Conservation (phyloP, 108 stramenopile species). For the Skeletonema tropicum region DNA sequence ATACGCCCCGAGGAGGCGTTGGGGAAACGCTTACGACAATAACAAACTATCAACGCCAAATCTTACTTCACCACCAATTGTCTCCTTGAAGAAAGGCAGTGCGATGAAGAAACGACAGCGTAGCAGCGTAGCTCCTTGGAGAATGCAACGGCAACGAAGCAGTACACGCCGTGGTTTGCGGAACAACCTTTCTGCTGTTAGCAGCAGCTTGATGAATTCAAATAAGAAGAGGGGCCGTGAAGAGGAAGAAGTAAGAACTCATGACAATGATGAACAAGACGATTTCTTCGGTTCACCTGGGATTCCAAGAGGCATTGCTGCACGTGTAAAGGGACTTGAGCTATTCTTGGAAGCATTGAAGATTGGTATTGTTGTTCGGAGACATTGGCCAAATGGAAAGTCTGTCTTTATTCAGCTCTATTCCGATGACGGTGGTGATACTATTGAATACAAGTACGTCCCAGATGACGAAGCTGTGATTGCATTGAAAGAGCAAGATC, state of each 20-base stretch:
- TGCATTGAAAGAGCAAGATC: constrained; percentile 78
- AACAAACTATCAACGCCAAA: constrained; percentile 37
- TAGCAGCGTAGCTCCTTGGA: constrained; percentile 24
- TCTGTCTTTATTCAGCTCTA: constrained; percentile 74
- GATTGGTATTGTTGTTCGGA: constrained; percentile 80
- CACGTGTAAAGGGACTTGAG: constrained; percentile 74
- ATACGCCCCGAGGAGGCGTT: constrained; percentile 30
- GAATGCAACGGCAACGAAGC: constrained; percentile 15
- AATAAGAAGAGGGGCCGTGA: constrained; percentile 20
- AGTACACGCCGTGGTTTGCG: constrained; percentile 4
- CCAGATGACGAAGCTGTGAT: constrained; percentile 75
- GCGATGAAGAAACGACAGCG: constrained; percentile 15
- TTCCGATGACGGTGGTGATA: constrained; percentile 82
- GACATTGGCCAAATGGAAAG: constrained; percentile 72
- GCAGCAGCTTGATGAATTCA: constrained; percentile 15
- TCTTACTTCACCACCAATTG: constrained; percentile 43
- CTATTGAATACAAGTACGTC: constrained; percentile 68
- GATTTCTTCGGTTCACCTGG: constrained; percentile 40
- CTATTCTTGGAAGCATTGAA: constrained; percentile 80
- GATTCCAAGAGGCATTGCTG: constrained; percentile 56
- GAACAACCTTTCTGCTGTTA: constrained; percentile 10
- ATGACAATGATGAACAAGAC: constrained; percentile 16
- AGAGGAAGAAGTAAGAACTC: constrained; percentile 8
- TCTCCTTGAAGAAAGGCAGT: constrained; percentile 30
- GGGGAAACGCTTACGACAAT: constrained; percentile 39